Conservation (phyloP, 1,284 basidiomycete species). For the Leccinum subfulvum region DNA sequence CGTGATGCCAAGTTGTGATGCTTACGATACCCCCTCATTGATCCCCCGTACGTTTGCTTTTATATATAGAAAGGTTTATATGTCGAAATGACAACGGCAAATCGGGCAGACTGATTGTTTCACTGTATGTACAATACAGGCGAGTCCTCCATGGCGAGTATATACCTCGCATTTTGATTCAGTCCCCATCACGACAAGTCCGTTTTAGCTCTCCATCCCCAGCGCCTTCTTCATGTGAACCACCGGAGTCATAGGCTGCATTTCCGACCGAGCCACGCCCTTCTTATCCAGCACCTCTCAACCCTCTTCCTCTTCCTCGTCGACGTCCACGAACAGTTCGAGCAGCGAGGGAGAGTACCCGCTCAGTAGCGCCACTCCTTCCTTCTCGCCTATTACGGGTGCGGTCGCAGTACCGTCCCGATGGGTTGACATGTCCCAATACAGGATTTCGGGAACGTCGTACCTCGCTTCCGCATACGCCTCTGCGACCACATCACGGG, state of each 20-base stretch:
- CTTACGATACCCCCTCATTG: constrained; percentile 6
- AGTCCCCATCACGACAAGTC: constrained; percentile 48
- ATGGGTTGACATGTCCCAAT: constrained; percentile 49
- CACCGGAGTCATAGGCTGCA: no score
- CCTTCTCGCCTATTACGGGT: constrained; percentile 49
- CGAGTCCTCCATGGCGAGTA: background rate
- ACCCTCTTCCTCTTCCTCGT: constrained; percentile 32
- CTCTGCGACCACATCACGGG: constrained; percentile 27
- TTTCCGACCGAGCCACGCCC: no score
- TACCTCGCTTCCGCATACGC: constrained; percentile 61
- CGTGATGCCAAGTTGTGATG: constrained; percentile 26
- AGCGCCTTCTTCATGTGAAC: no score
- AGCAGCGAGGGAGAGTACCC: constrained; percentile 67
- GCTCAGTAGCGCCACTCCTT: constrained; percentile 64
- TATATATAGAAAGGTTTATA: background rate
- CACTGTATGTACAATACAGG: background rate
- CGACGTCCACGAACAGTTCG: constrained; percentile 68
- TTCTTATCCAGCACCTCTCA: constrained; percentile 34
- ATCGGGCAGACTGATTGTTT: background rate
- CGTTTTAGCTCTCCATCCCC: constrained; percentile 39
- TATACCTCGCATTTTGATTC: constrained; percentile 5
- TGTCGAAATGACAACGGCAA: background rate
- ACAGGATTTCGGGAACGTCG: constrained; percentile 66
- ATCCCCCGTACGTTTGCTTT: background rate
- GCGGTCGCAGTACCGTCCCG: constrained; percentile 13